Evolutionary conservation across 805 yeast genomes (phyloP).

Genomic region (Pichia rugopelliculosa): DNA sequence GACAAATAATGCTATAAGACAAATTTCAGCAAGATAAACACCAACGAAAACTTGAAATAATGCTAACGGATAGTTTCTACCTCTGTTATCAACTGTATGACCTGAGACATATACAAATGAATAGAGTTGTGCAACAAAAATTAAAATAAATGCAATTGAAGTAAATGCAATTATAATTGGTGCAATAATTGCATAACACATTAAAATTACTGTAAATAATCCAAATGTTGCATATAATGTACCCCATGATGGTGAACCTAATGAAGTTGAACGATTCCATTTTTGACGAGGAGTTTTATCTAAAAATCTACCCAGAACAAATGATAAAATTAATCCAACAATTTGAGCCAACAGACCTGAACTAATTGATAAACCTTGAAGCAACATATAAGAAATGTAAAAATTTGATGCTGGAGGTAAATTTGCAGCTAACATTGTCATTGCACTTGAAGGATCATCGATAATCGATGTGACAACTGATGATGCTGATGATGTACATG

Average conservation of each 20-base stretch:
- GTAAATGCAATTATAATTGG: constrained; percentile 67
- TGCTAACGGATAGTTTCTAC: constrained; percentile 67
- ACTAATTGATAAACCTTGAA: constrained; percentile 74
- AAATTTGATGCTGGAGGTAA: constrained; percentile 89
- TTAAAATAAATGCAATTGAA: constrained; percentile 46
- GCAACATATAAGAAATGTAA: constrained; percentile 72
- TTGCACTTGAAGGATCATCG: constrained; percentile 58
- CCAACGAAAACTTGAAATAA: constrained; percentile 67
- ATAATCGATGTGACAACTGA: constrained; percentile 69
- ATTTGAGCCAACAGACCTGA: constrained; percentile 73
- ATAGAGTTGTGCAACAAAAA: constrained; percentile 58
- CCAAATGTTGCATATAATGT: constrained; percentile 73
- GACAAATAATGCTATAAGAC: constrained; percentile 64
- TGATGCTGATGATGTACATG: constrained; percentile 78
- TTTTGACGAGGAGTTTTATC: constrained; percentile 89
- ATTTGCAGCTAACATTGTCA: constrained; percentile 64
- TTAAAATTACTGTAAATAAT: constrained; percentile 61
- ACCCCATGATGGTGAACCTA: constrained; percentile 74
- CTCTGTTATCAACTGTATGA: constrained; percentile 57
- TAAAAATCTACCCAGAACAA: constrained; percentile 60
- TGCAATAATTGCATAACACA: constrained; percentile 72
- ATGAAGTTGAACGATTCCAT: constrained; percentile 66
- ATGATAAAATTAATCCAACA: constrained; percentile 63
- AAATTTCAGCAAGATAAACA: constrained; percentile 61
- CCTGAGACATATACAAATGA: constrained; percentile 55